Percentiles rank a stretch among this genome's conserved stretches.
These are phyloP conservation scores for Panaeolus papilionaceus DNA, from an alignment of 768 basidiomycete species.

Conservation along the genomic window DNA sequence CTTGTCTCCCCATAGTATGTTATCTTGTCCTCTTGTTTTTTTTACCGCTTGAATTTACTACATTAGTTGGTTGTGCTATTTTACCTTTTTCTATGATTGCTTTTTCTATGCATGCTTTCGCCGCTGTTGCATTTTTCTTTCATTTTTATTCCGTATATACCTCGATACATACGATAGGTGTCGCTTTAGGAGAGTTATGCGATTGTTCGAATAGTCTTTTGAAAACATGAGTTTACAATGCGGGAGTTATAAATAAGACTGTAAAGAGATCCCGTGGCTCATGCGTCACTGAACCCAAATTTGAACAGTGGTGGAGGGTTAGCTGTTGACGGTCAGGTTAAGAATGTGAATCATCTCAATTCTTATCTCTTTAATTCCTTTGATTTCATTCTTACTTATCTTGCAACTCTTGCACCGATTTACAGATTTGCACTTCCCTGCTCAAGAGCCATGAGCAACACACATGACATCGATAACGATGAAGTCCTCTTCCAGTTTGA, in stretches of 20 bases:
- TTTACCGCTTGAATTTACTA: slow-evolving; percentile 30
- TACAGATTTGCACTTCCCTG: slow-evolving; percentile 23
- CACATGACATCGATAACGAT: slow-evolving; percentile 60
- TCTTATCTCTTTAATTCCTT: slow-evolving; percentile 26
- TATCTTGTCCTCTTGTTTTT: slow-evolving; percentile 21
- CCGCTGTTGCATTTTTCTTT: slow-evolving; percentile 24
- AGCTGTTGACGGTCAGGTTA: slow-evolving; percentile 31
- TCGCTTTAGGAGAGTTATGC: slow-evolving; percentile 19
- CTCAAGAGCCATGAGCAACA: slow-evolving; percentile 39
- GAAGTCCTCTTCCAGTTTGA: slow-evolving; percentile 58
- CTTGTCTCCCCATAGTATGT: slow-evolving; percentile 17
- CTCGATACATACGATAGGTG: slow-evolving; percentile 28
- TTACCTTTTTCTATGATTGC: slow-evolving; percentile 27
- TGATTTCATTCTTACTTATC: slow-evolving; percentile 16
- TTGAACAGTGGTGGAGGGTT: slow-evolving; percentile 11
- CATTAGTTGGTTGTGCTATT: slow-evolving; percentile 32
- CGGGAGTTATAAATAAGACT: slow-evolving; percentile 20
- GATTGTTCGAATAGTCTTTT: slow-evolving; percentile 15
- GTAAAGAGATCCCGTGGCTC: slow-evolving; percentile 31
- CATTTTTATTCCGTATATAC: slow-evolving; percentile 34
- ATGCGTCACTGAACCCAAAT: slow-evolving; percentile 3
- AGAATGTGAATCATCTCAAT: slow-evolving; percentile 33
- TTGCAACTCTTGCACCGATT: slow-evolving; percentile 18
- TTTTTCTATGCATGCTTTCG: slow-evolving; percentile 30
- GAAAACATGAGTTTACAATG: slow-evolving; percentile 21